Base-by-base conservation (phyloP, 2,329 filamentous ascomycete species). In the Ascochyta viciae-villosae region DNA sequence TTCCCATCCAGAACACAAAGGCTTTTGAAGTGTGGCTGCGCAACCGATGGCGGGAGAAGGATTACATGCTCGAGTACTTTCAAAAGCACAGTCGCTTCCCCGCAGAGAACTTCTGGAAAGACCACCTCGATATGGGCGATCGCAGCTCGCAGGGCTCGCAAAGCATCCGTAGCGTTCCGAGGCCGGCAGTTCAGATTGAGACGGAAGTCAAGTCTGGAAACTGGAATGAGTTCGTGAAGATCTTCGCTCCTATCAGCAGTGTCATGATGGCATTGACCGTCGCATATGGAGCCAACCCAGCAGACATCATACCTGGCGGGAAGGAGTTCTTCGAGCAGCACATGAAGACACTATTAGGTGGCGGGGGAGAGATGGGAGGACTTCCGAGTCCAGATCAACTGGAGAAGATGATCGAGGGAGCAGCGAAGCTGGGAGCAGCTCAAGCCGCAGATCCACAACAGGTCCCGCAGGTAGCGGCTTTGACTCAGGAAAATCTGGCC, bases 11-110 rank as follows among this genome's bases (percentile, higher is more conserved):
- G 29, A 85, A 89, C 64, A 82, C 84, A 15, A 84, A 89, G 37
- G 81, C 84, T 6, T 99, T 99, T 68, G 92, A 96, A 54, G 68
- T 82, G 3, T 99, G 95, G 95, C 81, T 98, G 26, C 84, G 88
- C 29, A 87, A 91, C 53, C 85, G 92, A 40, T 99, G 95, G 95
- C 85, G 88, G 46, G 92, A 96, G 73, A 99, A 99, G 75, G 94
- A 99, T 67, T 86, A 87, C 27, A 82, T 97, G 41, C 85, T 99
- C 70, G 92, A 97, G 65, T 85, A 92, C 62, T 98, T 92, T 73
- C 80, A 73, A 34, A 77, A 77, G 16, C 93, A 88, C 2, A 92
- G 90, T 3, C 85, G 88, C 19, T 96, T 98, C 68, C 95, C 95
- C 0, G 82, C 87, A 4, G 88, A 89, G 61, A 80, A 86, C 24